Conservation (phyloP, 2,329 filamentous ascomycete species). For the Diaporthe ilicicola region DNA sequence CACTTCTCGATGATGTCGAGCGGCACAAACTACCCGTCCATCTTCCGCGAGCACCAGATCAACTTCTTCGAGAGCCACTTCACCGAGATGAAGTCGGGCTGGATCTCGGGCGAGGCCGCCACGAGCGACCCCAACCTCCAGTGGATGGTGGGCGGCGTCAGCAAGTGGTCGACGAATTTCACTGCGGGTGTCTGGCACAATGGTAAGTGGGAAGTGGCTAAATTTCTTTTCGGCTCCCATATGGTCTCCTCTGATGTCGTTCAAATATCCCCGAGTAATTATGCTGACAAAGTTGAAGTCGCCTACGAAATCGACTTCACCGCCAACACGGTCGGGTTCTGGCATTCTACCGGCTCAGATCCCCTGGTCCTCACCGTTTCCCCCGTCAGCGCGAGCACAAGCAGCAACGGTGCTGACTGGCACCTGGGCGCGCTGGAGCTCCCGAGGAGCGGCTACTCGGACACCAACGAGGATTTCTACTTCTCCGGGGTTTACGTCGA, state of each 20-base stretch:
- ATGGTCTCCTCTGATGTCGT: constrained; percentile 48
- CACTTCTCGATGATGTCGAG: constrained; percentile 74
- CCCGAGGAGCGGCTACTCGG: constrained; percentile 62
- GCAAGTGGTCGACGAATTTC: constrained; percentile 70
- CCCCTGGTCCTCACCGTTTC: constrained; percentile 65
- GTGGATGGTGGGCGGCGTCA: constrained; percentile 69
- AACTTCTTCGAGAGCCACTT: constrained; percentile 74
- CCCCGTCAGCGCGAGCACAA: constrained; percentile 65
- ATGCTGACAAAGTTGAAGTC: not conserved
- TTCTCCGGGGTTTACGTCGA: constrained; percentile 79
- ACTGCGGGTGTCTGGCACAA: constrained; percentile 76
- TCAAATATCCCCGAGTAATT: rapidly evolving
- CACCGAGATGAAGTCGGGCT: constrained; percentile 77
- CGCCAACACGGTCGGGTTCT: constrained; percentile 70
- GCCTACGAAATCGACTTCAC: constrained; percentile 60
- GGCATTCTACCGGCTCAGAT: constrained; percentile 71
- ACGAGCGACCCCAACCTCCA: constrained; percentile 63
- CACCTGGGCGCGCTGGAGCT: constrained; percentile 76
- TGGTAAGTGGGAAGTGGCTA: constrained; percentile 34
- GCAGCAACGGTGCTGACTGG: constrained; percentile 75
- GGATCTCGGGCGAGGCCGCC: constrained; percentile 57
- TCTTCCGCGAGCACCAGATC: constrained; percentile 73
- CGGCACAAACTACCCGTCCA: constrained; percentile 66
- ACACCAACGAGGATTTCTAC: constrained; percentile 71
- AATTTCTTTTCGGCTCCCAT: constrained; percentile 65